Evolutionary conservation across 129 eudicot genomes (phyloP).

Genomic region (Flaveria bidentis): DNA sequence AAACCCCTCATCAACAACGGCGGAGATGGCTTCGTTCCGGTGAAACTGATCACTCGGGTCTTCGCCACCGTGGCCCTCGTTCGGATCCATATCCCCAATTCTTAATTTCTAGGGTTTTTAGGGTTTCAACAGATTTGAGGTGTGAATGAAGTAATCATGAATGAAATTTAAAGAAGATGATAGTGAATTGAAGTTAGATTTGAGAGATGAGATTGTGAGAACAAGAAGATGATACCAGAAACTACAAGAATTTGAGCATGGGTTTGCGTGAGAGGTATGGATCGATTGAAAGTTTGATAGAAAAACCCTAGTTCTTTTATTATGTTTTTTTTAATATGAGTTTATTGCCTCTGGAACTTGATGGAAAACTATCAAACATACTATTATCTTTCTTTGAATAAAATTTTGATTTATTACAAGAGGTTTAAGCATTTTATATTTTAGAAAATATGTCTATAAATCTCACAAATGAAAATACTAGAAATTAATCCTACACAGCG

Average conservation of each 20-base stretch:
- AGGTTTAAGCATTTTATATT: no score
- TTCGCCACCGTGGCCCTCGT: constrained; percentile 35
- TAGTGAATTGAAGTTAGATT: neutral
- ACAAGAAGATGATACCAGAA: neutral
- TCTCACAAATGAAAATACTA: no score
- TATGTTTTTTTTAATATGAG: neutral
- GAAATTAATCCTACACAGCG: no score
- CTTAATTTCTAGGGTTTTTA: constrained; percentile 37
- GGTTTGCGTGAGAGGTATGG: neutral
- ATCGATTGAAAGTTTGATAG: constrained; percentile 10
- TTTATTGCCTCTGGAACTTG: neutral
- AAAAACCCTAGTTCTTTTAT: constrained; percentile 25
- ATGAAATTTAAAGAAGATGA: neutral
- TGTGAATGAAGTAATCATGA: neutral
- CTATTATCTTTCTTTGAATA: no score
- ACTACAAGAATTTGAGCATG: neutral
- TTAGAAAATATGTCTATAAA: no score
- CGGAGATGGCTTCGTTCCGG: constrained; percentile 77
- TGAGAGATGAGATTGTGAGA: neutral
- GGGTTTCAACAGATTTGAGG: neutral
- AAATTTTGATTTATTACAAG: no score
- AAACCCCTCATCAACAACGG: constrained; percentile 81
- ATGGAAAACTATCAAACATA: no score
- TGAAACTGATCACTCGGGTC: constrained; percentile 57
- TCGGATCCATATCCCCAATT: constrained; percentile 49